phyloP scores from a whole-genome alignment of 805 yeast genomes.

The Suhomyces faveliae region DNA sequence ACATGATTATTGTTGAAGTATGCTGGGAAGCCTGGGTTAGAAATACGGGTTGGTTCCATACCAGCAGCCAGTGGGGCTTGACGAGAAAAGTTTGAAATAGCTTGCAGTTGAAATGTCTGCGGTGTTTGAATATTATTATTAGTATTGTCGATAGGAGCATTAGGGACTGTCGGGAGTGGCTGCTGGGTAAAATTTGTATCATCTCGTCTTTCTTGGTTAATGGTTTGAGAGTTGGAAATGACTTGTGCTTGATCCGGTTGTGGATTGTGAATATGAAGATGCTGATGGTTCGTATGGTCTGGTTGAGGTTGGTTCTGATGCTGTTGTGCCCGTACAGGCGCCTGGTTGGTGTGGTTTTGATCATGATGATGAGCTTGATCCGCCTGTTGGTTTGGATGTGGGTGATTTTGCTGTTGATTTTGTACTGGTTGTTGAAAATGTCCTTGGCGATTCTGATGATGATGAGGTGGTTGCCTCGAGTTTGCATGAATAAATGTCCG shows the following conservation, averaged over 20 bases:
- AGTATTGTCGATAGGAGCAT: not conserved
- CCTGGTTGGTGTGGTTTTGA: not conserved
- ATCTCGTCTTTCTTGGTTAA: not conserved
- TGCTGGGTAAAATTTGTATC: slow-evolving; percentile 4
- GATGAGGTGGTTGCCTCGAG: slow-evolving; percentile 12
- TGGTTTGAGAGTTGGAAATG: not conserved
- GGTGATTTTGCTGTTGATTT: slow-evolving; percentile 7
- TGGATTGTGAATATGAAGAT: slow-evolving; percentile 4
- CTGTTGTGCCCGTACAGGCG: not conserved
- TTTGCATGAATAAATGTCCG: slow-evolving; percentile 35
- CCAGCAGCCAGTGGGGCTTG: slow-evolving; percentile 5
- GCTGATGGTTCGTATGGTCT: slow-evolving; percentile 1
- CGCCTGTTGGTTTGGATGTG: not conserved
- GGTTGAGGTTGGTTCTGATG: not conserved
- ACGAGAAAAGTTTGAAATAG: not conserved
- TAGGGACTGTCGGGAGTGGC: slow-evolving; percentile 1
- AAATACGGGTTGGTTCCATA: slow-evolving; percentile 6
- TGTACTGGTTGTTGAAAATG: slow-evolving; percentile 4
- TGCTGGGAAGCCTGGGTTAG: slow-evolving; percentile 11
- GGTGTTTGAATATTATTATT: not conserved
- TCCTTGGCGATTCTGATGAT: slow-evolving; percentile 14
- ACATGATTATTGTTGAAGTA: slow-evolving; percentile 22
- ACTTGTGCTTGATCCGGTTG: not conserved
- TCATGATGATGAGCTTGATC: not conserved
- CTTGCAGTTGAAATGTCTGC: not conserved